phyloP scores from a whole-genome alignment of 306 rosid genomes.

The Inga oerstediana region DNA sequence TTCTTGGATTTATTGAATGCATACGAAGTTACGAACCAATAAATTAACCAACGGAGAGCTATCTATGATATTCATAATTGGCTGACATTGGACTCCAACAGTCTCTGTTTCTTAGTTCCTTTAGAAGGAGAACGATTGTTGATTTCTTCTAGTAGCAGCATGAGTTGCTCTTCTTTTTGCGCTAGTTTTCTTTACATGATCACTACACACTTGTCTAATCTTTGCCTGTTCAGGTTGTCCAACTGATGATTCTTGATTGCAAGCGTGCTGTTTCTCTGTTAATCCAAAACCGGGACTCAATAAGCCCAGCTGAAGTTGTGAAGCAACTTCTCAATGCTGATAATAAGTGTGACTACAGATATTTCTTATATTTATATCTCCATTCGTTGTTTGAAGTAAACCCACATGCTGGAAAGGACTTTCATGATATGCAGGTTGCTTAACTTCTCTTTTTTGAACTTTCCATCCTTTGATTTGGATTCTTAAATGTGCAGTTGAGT shows the following conservation, averaged over 20 bases:
- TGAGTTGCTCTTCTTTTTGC: background rate
- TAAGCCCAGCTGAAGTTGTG: conserved; percentile 73
- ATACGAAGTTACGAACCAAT: background rate
- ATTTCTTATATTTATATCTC: conserved; percentile 75
- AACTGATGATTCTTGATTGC: conserved; percentile 78
- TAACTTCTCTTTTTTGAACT: conserved; percentile 15
- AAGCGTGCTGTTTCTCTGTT: conserved; percentile 73
- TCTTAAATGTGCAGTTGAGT: conserved; percentile 17
- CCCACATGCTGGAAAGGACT: conserved; percentile 79
- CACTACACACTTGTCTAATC: conserved; percentile 10
- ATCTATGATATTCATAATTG: conserved; percentile 19
- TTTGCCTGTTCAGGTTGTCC: conserved; percentile 61
- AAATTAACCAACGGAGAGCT: conserved; percentile 6
- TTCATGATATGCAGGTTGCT: conserved; percentile 84
- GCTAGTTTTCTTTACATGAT: conserved; percentile 16
- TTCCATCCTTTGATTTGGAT: conserved; percentile 18
- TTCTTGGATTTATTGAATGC: conserved; percentile 11
- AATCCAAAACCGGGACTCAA: conserved; percentile 63
- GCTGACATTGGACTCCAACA: conserved; percentile 14
- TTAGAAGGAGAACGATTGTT: background rate
- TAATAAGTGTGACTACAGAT: conserved; percentile 58
- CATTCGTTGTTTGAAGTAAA: conserved; percentile 80
- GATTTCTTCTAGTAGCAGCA: conserved; percentile 14
- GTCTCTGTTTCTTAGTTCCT: background rate
- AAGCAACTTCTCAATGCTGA: conserved; percentile 63